These are phyloP conservation scores for Quillaja saponaria DNA, from an alignment of 306 rosid species.

Conservation along the genomic window DNA sequence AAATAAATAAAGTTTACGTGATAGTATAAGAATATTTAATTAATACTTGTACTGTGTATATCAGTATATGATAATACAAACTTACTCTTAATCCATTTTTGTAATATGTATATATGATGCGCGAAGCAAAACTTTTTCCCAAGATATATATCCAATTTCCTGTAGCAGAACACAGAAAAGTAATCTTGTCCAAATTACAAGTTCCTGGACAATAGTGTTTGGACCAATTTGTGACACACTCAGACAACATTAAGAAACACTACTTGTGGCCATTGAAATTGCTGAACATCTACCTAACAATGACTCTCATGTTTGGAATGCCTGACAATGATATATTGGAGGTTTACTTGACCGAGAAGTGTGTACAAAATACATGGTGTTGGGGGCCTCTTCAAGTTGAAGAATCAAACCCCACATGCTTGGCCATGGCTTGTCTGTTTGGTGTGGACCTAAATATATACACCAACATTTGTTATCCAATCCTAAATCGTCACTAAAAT, in stretches of 20 bases:
- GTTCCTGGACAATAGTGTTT: slow-evolving; percentile 1
- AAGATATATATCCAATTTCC: slow-evolving; percentile 4
- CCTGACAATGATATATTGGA: slow-evolving; percentile 29
- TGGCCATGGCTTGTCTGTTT: slow-evolving; percentile 43
- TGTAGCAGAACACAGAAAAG: slow-evolving; percentile 9
- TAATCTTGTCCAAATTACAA: slow-evolving; percentile 1
- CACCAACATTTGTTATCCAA: too few relatives aligned
- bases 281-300: slow-evolving; percentile 60
- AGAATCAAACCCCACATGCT: slow-evolving; percentile 40
- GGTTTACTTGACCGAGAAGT: slow-evolving; percentile 31
- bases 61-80: too few relatives aligned
- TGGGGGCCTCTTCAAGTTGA: slow-evolving; percentile 16
- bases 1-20: too few relatives aligned
- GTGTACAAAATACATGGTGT: slow-evolving; percentile 23
- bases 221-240: slow-evolving; percentile 33
- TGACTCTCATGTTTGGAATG: slow-evolving; percentile 28
- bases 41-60: too few relatives aligned
- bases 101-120: too few relatives aligned
- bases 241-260: slow-evolving; percentile 36
- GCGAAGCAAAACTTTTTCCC: not conserved
- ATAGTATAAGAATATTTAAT: too few relatives aligned
- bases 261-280: slow-evolving; percentile 43
- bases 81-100: too few relatives aligned
- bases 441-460: slow-evolving; percentile 32
- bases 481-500: too few relatives aligned